Evolutionary conservation across 805 yeast genomes (phyloP).

Genomic region (Candida multigemmis): DNA sequence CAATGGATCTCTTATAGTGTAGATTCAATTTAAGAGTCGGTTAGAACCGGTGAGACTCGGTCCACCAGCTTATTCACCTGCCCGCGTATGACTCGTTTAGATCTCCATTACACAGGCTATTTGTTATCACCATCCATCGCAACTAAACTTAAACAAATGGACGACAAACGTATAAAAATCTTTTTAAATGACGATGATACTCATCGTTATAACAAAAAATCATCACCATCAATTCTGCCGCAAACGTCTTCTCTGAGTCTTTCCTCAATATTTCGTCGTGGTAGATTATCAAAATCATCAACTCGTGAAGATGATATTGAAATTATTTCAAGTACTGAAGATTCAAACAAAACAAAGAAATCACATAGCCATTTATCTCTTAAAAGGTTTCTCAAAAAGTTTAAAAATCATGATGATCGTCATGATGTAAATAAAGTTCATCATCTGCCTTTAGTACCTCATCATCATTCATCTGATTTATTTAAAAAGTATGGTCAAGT

Average conservation of each 20-base stretch:
- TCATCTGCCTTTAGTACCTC: constrained; percentile 6
- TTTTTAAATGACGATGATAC: too few relatives aligned
- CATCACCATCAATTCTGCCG: background rate
- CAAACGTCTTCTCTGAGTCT: too few relatives aligned
- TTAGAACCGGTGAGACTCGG: too few relatives aligned
- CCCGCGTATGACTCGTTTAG: too few relatives aligned
- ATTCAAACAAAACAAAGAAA: constrained; percentile 5
- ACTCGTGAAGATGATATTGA: constrained; percentile 1
- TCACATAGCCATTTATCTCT: constrained; percentile 21
- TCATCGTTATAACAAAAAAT: constrained; percentile 1
- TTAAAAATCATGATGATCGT: constrained; percentile 14
- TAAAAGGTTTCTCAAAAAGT: constrained; percentile 45
- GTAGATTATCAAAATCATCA: background rate
- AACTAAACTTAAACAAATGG: too few relatives aligned
- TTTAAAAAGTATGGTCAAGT: constrained; percentile 55
- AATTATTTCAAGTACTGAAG: constrained; percentile 1
- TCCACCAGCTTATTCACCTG: too few relatives aligned
- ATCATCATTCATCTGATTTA: constrained; percentile 13
- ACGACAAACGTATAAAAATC: too few relatives aligned
- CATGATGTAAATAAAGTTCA: constrained; percentile 5
- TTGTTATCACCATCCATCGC: too few relatives aligned
- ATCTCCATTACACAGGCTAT: too few relatives aligned
- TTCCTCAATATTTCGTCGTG: too few relatives aligned
- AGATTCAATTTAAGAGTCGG: too few relatives aligned
- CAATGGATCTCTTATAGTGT: too few relatives aligned